Conservation (phyloP, 75 land plant species). For the Sequoia sempervirens region DNA sequence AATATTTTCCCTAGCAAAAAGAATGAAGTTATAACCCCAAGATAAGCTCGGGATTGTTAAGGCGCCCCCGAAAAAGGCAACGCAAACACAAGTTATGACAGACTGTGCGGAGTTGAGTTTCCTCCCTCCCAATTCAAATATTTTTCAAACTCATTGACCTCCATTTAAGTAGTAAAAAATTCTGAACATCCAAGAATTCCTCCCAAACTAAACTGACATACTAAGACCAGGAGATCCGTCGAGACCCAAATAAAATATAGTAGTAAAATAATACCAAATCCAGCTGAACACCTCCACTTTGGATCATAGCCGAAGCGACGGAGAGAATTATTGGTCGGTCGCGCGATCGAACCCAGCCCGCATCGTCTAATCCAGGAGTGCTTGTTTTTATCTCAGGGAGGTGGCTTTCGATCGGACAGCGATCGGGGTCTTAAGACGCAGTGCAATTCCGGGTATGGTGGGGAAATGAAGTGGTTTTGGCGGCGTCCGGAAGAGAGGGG, state of each 20-base stretch:
- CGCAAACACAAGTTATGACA: neutral
- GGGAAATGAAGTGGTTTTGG: slow-evolving; percentile 5
- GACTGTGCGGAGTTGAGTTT: too few relatives aligned
- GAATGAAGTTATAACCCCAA: too few relatives aligned
- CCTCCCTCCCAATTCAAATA: neutral
- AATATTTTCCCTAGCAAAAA: too few relatives aligned
- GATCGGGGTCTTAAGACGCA: neutral
- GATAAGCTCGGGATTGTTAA: too few relatives aligned
- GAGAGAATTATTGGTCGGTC: neutral
- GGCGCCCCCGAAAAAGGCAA: too few relatives aligned
- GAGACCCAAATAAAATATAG: neutral
- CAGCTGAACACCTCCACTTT: neutral
- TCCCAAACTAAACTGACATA: neutral
- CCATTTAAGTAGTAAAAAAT: neutral
- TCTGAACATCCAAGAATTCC: neutral
- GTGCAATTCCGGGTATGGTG: neutral
- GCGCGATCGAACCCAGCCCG: neutral
- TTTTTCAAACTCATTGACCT: neutral
- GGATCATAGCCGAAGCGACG: neutral
- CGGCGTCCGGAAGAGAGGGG: slow-evolving; percentile 1
- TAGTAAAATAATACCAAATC: neutral
- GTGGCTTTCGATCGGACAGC: neutral
- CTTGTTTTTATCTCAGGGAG: neutral
- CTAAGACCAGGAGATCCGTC: neutral
- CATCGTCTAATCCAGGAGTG: neutral